These are phyloP conservation scores for Marsdenia floribunda DNA, from an alignment of 257 asterid genomes.

Conservation along the genomic window DNA sequence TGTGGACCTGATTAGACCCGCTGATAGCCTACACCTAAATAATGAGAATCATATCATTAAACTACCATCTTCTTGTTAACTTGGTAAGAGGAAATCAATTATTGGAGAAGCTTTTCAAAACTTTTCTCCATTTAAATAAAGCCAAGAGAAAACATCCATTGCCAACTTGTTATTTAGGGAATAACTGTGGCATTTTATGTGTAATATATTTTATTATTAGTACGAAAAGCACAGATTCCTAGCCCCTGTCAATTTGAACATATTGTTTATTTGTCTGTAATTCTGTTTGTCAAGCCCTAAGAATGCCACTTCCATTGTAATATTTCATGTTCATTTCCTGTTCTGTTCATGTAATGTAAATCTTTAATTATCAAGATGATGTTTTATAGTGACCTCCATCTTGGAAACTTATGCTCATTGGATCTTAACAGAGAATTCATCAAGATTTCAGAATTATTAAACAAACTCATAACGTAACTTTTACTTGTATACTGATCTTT, in stretches of 20 bases:
- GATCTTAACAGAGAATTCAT: background rate
- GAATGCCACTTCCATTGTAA: background rate
- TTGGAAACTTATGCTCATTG: background rate
- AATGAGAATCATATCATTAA: too few species aligned
- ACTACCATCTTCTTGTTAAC: too few species aligned
- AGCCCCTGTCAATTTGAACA: background rate
- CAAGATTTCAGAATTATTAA: background rate
- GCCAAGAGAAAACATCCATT: background rate
- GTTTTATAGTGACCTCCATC: background rate
- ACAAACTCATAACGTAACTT: background rate
- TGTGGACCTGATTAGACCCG: too few species aligned
- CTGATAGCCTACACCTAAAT: too few species aligned
- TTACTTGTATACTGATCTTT: too few species aligned
- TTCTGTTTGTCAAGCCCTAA: background rate
- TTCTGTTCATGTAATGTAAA: background rate
- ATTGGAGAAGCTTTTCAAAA: background rate
- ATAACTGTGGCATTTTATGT: background rate
- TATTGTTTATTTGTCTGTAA: background rate
- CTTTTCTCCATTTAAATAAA: background rate
- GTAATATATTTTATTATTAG: background rate
- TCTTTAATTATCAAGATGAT: too few species aligned
- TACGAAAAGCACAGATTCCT: background rate
- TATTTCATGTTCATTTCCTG: background rate
- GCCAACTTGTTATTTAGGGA: background rate
- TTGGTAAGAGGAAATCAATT: too few species aligned